phyloP scores from a whole-genome alignment of 805 yeast genomes.

The Ogataea haglerorum region DNA sequence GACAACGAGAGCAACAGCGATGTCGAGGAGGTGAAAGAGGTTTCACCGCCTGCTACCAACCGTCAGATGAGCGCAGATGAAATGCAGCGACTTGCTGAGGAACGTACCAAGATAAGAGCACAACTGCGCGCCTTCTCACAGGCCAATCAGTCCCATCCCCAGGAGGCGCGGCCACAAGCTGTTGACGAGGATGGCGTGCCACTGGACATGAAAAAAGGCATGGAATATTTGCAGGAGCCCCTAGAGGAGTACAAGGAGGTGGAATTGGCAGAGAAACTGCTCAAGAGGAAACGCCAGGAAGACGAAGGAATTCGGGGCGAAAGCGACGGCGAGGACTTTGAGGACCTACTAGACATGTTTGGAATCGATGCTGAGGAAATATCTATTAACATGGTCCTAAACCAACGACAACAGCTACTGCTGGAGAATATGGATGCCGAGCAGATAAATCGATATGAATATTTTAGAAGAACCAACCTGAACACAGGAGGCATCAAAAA shows the following conservation, averaged over 20 bases:
- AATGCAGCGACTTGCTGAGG: constrained; percentile 11
- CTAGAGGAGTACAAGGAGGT: constrained; percentile 22
- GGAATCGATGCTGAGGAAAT: constrained; percentile 32
- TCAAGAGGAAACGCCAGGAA: constrained; percentile 27
- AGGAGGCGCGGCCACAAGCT: constrained; percentile 5
- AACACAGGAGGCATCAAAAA: constrained; percentile 75
- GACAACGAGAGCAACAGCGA: constrained; percentile 3
- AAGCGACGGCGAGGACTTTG: constrained; percentile 30
- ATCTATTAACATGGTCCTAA: constrained; percentile 39
- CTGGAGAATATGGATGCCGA: constrained; percentile 73
- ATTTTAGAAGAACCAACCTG: constrained; percentile 73
- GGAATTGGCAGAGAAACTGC: constrained; percentile 21
- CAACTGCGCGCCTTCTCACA: constrained; percentile 9
- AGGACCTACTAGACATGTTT: constrained; percentile 29
- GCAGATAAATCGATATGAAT: constrained; percentile 85
- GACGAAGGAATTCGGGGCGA: constrained; percentile 28
- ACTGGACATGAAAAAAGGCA: constrained; percentile 25
- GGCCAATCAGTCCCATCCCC: constrained; percentile 3
- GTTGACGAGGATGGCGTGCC: constrained; percentile 21
- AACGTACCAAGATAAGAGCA: constrained; percentile 6
- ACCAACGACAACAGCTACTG: constrained; percentile 58
- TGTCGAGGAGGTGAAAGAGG: constrained; percentile 9
- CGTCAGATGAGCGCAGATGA: constrained; percentile 11
- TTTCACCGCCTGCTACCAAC: constrained; percentile 6
- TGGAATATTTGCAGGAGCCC: constrained; percentile 24